phyloP scores from a whole-genome alignment of 2,329 filamentous ascomycete species.

The Emmonsiellopsis sp. region DNA sequence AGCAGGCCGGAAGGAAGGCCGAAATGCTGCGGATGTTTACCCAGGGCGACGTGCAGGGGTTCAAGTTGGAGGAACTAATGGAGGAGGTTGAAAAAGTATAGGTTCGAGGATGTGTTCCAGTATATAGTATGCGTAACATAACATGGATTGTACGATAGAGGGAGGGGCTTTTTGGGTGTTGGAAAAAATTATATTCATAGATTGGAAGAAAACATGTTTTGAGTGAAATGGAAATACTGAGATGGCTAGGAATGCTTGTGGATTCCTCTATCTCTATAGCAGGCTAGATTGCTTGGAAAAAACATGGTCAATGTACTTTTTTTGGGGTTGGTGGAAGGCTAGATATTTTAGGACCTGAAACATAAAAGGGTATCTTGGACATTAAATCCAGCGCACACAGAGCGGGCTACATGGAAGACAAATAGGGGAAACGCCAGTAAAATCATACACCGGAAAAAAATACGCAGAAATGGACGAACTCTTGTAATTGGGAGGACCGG shows the following conservation, averaged over 20 bases:
- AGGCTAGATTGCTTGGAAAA: not conserved
- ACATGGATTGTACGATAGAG: slow-evolving; percentile 2
- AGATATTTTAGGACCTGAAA: not conserved
- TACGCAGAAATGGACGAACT: too few relatives aligned
- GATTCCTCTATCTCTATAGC: too few relatives aligned
- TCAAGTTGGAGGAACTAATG: slow-evolving; percentile 75
- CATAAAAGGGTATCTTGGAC: not conserved
- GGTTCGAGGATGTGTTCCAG: not conserved
- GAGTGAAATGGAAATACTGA: too few relatives aligned
- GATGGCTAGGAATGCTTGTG: too few relatives aligned
- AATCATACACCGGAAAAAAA: not conserved
- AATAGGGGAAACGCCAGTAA: not conserved
- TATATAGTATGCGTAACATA: not conserved
- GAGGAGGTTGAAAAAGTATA: slow-evolving; percentile 79
- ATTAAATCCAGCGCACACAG: not conserved
- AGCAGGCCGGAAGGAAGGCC: slow-evolving; percentile 51
- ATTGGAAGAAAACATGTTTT: too few relatives aligned
- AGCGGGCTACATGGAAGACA: not conserved
- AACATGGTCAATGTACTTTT: not conserved
- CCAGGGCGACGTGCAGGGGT: slow-evolving; percentile 60
- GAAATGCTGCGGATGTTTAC: slow-evolving; percentile 74
- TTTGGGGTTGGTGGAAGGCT: not conserved
- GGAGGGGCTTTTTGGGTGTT: too few relatives aligned
- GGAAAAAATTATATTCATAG: too few relatives aligned
- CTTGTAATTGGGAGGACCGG: too few relatives aligned